Percentiles rank a stretch among this genome's conserved stretches.
Evolutionary conservation across 2,329 filamentous ascomycete genomes (phyloP).

Genomic region (Magnaporthiopsis incrustans): DNA sequence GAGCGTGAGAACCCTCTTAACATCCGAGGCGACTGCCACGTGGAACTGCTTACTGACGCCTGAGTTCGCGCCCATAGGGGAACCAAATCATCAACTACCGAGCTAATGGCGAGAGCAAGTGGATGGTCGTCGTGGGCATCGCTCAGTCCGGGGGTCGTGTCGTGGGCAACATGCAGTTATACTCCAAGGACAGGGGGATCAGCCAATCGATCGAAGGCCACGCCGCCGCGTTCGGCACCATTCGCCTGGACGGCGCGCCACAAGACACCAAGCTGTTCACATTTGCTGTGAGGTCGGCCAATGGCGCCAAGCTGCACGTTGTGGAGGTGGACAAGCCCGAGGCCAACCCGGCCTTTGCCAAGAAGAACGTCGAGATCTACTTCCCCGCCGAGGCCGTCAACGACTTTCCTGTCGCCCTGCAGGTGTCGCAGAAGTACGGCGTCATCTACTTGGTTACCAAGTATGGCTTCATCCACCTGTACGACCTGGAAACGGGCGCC

Average conservation of each 20-base stretch:
- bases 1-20: conserved; percentile 46
- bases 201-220: conserved; percentile 98
- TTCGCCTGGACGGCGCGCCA: conserved; percentile 80
- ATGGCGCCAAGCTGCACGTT: conserved; percentile 90
- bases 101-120: conserved; percentile 90
- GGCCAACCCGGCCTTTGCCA: conserved; percentile 80
- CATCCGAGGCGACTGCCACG: conserved; percentile 1
- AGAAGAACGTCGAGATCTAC: conserved; percentile 96
- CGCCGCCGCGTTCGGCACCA: conserved; percentile 85
- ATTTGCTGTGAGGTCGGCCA: conserved; percentile 80
- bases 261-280: conserved; percentile 93
- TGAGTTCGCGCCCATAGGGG: conserved; percentile 42
- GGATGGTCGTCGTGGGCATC: conserved; percentile 97
- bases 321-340: conserved; percentile 94
- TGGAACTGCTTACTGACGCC: background rate
- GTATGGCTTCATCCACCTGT: conserved; percentile 97
- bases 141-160: conserved; percentile 89
- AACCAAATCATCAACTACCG: conserved; percentile 99
- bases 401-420: conserved; percentile 96
- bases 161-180: conserved; percentile 93
- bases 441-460: conserved; percentile 97
- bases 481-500: conserved; percentile 90
- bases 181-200: conserved; percentile 91
- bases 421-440: conserved; percentile 93
- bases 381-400: conserved; percentile 93